Evolutionary conservation across 176 grass and related monocot species (phyloP), one percentile per base, ranked within the genome.

Genomic region (Paspalum notatum): DNA sequence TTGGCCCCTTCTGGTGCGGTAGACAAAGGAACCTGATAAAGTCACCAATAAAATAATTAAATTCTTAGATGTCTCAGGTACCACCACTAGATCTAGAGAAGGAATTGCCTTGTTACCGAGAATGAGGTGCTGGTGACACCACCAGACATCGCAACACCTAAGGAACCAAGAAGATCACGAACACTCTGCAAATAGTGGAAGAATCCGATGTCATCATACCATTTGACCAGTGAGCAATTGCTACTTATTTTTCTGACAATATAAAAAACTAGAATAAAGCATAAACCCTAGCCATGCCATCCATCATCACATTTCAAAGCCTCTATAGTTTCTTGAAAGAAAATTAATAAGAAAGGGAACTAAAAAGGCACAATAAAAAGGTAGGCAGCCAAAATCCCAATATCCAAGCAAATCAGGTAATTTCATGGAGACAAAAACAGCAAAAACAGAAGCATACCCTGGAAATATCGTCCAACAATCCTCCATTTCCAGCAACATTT

Each of bases 81-180:
- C 25, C 27, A 53, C 12, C 75, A 51, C 25, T 68, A 81, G 49
- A 67, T 51, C 46, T 65, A 20, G 47, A 18, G 21, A 88, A 18
- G 39, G 39, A 63, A 84, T 18, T 46, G 60, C 12, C 47, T 71
- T 22, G 20, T 76, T 89, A 89, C 87, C 84, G 86, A 61, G 80
- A 93, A 78, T 57, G 85, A 21, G 9, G 73, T 66, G 55, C 87
- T 94, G 52, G 83, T 66, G 53, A 83, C 60, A 82, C 85, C 85
- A 58, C 55, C 94, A 80, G 89, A 69, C 75, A 93, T 85, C 12
- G 75, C 92, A 61, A 84, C 61, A 41, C 91, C 84, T 38, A 94
- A 58, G 87, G 90, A 83, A 81, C 93, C 87, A 82, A 94, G 86
- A 82, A 98, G 70, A 74, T 94, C 88, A 12, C 56, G 83, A 83